Evolutionary conservation across 2,329 filamentous ascomycete genomes (phyloP), one percentile per base, ranked within the genome.

Genomic region (Exophiala phaeomuriformis): DNA sequence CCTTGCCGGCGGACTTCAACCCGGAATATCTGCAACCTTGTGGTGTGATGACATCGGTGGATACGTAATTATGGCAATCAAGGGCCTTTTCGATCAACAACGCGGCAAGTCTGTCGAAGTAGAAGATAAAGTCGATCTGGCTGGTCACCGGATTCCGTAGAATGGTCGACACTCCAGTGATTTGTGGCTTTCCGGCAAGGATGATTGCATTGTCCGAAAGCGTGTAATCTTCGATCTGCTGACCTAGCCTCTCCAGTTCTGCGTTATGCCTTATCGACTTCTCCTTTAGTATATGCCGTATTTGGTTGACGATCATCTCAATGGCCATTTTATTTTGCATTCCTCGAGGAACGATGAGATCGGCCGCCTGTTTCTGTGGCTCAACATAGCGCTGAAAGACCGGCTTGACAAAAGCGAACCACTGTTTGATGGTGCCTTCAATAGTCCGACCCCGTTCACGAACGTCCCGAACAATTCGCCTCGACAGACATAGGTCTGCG

Each of bases 391-490:
- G 88, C 69, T 91, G 86, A 64, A 94, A 97, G 66, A 97, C 97
- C 2, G 93, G 93, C 71, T 98, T 98, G 41, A 98, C 93, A 67
- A 87, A 98, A 7, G 75, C 75, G 68, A 97, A 96, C 93, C 93
- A 98, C 69, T 98, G 93, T 71, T 97, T 97, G 69, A 98, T 90
- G 65, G 90, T 91, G 39, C 93, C 93, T 67, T 96, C 87, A 52
- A 97, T 86, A 65, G 95, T 91, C 66, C 93, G 81, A 2, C 88
- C 91, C 64, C 93, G 83, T 64, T 95, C 88, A 63, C 82, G 82
- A 27, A 97, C 88, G 71, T 98, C 93, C 65, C 93, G 86, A 36
- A 89, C 75, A 61, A 94, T 82, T 80, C 91, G 79, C 71, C 91
- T 79, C 29, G 90, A 91, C 45, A 98, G 77, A 67, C 93, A 98